phyloP scores from a whole-genome alignment of 2,329 filamentous ascomycete genomes.

The Aotearoamyces nothofagi region DNA sequence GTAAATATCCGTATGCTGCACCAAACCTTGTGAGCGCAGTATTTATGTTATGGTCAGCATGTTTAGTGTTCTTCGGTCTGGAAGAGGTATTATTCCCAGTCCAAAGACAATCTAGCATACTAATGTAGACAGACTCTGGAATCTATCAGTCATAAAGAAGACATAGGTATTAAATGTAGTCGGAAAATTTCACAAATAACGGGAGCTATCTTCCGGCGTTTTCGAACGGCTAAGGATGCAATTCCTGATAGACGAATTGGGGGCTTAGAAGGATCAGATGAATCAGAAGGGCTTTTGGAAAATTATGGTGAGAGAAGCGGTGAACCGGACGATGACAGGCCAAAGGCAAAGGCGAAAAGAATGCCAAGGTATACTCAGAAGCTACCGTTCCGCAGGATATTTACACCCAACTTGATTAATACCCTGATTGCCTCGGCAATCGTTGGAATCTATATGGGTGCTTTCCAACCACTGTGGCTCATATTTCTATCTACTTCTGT shows the following conservation, averaged over 20 bases:
- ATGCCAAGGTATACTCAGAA: slow-evolving; percentile 15
- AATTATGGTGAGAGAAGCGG: too few relatives aligned
- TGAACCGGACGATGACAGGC: too few relatives aligned
- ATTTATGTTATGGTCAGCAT: slow-evolving; percentile 17
- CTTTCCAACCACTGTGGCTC: slow-evolving; percentile 45
- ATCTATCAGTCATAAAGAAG: slow-evolving; percentile 16
- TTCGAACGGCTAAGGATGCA: slow-evolving; percentile 7
- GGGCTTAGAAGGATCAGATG: slow-evolving; percentile 7
- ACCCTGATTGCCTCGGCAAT: slow-evolving; percentile 33
- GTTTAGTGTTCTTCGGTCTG: slow-evolving; percentile 21
- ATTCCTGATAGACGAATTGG: too few relatives aligned
- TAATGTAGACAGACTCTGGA: too few relatives aligned
- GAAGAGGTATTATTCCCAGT: slow-evolving; percentile 13
- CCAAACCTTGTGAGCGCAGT: slow-evolving; percentile 25
- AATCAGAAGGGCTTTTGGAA: too few relatives aligned
- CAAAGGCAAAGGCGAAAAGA: slow-evolving; percentile 12
- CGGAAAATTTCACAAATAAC: too few relatives aligned
- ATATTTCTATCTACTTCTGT: slow-evolving; percentile 46
- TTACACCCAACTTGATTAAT: slow-evolving; percentile 27
- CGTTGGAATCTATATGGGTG: slow-evolving; percentile 42
- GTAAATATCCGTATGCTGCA: slow-evolving; percentile 24
- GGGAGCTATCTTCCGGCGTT: slow-evolving; percentile 6
- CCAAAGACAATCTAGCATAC: too few relatives aligned
- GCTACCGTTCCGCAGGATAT: slow-evolving; percentile 30
- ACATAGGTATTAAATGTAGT: slow-evolving; percentile 14